These are phyloP conservation scores for Blakeslea trispora DNA, from an alignment of 371 early-diverging fungal species.

Conservation along the genomic window DNA sequence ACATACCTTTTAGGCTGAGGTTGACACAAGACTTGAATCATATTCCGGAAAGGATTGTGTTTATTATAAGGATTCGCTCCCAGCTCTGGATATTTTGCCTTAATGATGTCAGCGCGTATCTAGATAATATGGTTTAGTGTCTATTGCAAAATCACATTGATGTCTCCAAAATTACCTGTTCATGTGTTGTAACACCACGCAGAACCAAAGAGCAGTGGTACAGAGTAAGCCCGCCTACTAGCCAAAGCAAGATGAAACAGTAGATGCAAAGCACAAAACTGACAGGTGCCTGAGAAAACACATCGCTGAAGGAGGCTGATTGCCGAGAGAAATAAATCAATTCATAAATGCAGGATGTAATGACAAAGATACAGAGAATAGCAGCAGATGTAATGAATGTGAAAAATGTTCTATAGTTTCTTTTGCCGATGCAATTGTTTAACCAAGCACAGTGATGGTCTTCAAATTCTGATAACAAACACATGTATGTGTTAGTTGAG, in stretches of 20 bases:
- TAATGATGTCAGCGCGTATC: slow-evolving; percentile 32
- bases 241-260: slow-evolving; percentile 61
- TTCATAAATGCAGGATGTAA: slow-evolving; percentile 53
- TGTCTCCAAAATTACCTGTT: slow-evolving; percentile 57
- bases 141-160: background rate
- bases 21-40: slow-evolving; percentile 58
- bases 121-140: too few species aligned
- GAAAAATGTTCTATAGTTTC: slow-evolving; percentile 89
- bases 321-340: slow-evolving; percentile 43
- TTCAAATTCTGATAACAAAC: slow-evolving; percentile 55
- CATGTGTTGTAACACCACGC: slow-evolving; percentile 84
- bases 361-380: slow-evolving; percentile 56
- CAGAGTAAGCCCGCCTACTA: slow-evolving; percentile 67
- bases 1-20: slow-evolving; percentile 62
- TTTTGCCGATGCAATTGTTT: slow-evolving; percentile 90
- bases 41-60: slow-evolving; percentile 48
- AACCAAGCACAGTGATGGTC: slow-evolving; percentile 97
- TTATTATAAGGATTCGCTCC: slow-evolving; percentile 56
- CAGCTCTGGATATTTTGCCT: slow-evolving; percentile 48
- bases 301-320: background rate
- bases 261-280: slow-evolving; percentile 68
- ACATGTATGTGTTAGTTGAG: background rate
- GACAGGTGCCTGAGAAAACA: slow-evolving; percentile 30
- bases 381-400: slow-evolving; percentile 67
- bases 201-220: slow-evolving; percentile 79